Evolutionary conservation across 495 filamentous ascomycete genomes (phyloP).

Genomic region (Neurospora discreta): DNA sequence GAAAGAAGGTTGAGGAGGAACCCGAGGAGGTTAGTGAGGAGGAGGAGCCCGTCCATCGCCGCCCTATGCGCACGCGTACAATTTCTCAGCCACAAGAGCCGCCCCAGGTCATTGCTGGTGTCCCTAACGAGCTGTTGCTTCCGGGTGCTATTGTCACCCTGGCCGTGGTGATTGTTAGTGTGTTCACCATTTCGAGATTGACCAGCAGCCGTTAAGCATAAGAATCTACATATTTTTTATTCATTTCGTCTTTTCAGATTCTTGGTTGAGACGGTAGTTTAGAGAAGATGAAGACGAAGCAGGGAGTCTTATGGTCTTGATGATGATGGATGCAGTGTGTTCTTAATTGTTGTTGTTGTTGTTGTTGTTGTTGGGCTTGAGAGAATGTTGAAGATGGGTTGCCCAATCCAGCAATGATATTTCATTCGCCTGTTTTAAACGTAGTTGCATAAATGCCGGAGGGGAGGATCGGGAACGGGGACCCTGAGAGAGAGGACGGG

Average conservation of each 20-base stretch:
- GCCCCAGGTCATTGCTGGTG: slow-evolving; percentile 76
- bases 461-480: neutral
- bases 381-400: neutral
- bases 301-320: neutral
- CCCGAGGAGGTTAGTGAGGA: slow-evolving; percentile 50
- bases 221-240: neutral
- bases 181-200: slow-evolving; percentile 79
- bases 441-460: neutral
- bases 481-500: neutral
- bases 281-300: neutral
- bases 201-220: slow-evolving; percentile 44
- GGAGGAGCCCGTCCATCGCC: slow-evolving; percentile 36
- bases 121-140: slow-evolving; percentile 88
- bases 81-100: slow-evolving; percentile 36
- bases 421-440: neutral
- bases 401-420: neutral
- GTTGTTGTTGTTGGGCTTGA: neutral
- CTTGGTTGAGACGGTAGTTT: neutral
- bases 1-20: slow-evolving; percentile 49
- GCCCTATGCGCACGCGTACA: slow-evolving; percentile 24
- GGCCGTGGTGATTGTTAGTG: slow-evolving; percentile 84
- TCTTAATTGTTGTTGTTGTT: neutral
- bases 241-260: neutral
- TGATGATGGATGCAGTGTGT: neutral
- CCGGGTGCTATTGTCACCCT: slow-evolving; percentile 92